These are phyloP conservation scores for Lagerstroemia fauriei DNA, from an alignment of 441 rosid species.

Conservation along the genomic window DNA sequence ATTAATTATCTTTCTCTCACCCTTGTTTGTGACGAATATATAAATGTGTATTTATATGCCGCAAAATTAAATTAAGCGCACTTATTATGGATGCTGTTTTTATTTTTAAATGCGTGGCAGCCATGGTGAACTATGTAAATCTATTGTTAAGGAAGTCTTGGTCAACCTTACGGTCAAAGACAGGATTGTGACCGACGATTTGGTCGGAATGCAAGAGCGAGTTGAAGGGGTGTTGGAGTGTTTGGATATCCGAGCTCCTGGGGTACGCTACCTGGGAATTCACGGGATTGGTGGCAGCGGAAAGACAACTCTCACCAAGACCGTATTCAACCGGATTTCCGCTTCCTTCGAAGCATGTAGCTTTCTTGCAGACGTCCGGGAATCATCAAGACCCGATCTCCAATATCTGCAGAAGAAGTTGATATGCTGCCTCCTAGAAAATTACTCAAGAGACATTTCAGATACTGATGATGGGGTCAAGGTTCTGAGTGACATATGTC, in stretches of 20 bases:
- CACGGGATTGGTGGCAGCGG: background rate
- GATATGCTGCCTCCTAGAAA: background rate
- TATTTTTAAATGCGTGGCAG: background rate
- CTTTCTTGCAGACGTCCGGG: background rate
- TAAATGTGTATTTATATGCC: no score
- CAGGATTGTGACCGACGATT: background rate
- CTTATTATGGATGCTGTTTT: no score
- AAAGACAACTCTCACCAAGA: background rate
- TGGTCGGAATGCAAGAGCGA: background rate
- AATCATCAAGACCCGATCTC: background rate
- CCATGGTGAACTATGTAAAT: background rate
- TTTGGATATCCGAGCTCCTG: background rate
- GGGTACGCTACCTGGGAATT: background rate
- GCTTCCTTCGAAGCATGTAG: background rate
- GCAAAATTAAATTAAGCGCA: no score
- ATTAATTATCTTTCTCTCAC: no score
- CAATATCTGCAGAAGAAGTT: background rate
- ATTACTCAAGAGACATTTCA: background rate
- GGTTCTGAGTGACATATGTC: background rate
- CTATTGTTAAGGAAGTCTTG: conserved; percentile 1
- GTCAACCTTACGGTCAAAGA: background rate
- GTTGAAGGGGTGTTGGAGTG: background rate
- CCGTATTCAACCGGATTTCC: background rate
- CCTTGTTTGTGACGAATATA: no score
- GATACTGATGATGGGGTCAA: background rate